Conservation (phyloP, 2,329 filamentous ascomycete genomes). For the Colletotrichum viniferum region DNA sequence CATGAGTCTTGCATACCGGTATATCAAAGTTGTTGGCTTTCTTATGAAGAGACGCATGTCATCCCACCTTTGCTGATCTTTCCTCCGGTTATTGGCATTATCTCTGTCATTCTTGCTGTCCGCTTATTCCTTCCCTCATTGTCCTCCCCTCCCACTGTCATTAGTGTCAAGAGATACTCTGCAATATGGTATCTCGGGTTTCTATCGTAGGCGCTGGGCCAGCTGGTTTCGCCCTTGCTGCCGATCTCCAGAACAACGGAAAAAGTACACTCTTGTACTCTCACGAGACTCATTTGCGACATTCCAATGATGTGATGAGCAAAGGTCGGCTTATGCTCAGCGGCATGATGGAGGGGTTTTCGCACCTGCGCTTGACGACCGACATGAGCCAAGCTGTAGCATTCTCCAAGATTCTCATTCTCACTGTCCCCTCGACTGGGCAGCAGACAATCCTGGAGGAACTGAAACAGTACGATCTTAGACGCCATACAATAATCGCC, state of each 20-base stretch:
- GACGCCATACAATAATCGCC: background rate
- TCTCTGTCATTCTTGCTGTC: background rate
- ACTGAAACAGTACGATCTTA: background rate
- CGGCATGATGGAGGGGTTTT: background rate
- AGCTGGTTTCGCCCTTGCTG: slow-evolving; percentile 8
- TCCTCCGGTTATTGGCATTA: background rate
- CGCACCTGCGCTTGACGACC: background rate
- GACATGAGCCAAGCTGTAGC: background rate
- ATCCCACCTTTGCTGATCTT: background rate
- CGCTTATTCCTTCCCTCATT: background rate
- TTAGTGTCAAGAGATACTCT: background rate
- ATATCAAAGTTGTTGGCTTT: background rate
- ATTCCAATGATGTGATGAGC: background rate
- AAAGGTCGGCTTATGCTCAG: background rate
- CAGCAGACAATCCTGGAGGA: slow-evolving; percentile 3
- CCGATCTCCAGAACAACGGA: background rate
- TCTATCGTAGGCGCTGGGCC: slow-evolving; percentile 6
- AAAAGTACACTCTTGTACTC: background rate
- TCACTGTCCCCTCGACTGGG: slow-evolving; percentile 6
- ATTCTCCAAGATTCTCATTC: background rate
- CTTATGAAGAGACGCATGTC: background rate
- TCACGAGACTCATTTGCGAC: background rate
- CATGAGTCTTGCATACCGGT: background rate
- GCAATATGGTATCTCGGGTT: background rate
- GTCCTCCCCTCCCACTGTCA: too few relatives aligned